Conservation (phyloP, 2,329 filamentous ascomycete genomes). For the Botrytis elliptica region DNA sequence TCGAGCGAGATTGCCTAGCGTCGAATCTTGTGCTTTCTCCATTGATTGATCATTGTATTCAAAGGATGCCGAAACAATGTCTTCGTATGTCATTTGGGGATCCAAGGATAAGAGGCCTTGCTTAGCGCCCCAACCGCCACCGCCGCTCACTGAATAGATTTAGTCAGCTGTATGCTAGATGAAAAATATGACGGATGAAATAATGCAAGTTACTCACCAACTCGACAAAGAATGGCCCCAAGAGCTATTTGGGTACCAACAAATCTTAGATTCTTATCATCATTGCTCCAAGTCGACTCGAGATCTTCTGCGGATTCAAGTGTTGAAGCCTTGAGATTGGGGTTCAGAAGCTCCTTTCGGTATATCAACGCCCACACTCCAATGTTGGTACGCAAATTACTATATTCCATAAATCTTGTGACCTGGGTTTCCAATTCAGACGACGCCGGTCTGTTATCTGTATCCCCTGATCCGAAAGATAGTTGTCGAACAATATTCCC, state of each 20-base stretch:
- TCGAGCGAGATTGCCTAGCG: conserved; percentile 56
- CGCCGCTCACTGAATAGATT: conserved; percentile 62
- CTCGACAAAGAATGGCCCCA: conserved; percentile 35
- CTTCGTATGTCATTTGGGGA: conserved; percentile 58
- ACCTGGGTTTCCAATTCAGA: conserved; percentile 68
- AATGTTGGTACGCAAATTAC: conserved; percentile 45
- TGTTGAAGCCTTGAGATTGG: background rate
- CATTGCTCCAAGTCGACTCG: conserved; percentile 2
- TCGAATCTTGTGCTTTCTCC: conserved; percentile 37
- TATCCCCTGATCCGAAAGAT: conserved; percentile 44
- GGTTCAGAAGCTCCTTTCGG: conserved; percentile 41
- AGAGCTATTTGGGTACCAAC: conserved; percentile 29
- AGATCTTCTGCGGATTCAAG: background rate
- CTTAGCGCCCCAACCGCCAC: conserved; percentile 81
- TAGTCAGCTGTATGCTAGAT: background rate
- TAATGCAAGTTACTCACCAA: conserved; percentile 32
- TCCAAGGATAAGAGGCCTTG: conserved; percentile 77
- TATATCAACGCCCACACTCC: conserved; percentile 73
- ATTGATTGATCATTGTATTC: conserved; percentile 44
- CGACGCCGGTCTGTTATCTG: conserved; percentile 57
- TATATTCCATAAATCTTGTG: conserved; percentile 52
- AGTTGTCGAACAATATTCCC: conserved; percentile 77
- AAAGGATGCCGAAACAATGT: conserved; percentile 52
- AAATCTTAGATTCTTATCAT: conserved; percentile 20
- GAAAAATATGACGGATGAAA: conserved; percentile 20